A percentile compares a stretch with the other conserved stretches of the same genome.
Evolutionary conservation across 106 monocot genomes (phyloP).

Genomic region (Acanthochlamys bracteata): DNA sequence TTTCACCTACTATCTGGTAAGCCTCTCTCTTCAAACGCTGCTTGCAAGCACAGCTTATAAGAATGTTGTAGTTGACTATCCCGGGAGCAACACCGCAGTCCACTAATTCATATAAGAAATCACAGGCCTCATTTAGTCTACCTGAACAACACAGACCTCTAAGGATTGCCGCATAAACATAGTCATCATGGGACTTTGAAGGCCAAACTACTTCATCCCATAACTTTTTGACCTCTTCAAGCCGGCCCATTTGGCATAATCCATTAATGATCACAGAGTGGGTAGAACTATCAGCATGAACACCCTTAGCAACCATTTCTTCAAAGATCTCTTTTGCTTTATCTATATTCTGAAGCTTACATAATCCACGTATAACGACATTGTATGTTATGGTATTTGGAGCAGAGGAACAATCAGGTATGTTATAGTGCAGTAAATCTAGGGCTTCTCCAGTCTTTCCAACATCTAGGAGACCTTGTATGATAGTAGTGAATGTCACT

Average conservation of each 20-base stretch:
- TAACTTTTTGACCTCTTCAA: slow-evolving; percentile 55
- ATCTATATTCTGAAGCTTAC: slow-evolving; percentile 37
- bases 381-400: slow-evolving; percentile 80
- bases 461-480: slow-evolving; percentile 44
- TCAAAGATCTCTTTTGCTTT: slow-evolving; percentile 58
- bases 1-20: slow-evolving; percentile 65
- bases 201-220: slow-evolving; percentile 80
- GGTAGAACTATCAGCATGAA: slow-evolving; percentile 37
- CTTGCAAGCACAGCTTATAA: slow-evolving; percentile 58
- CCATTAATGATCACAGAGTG: slow-evolving; percentile 53
- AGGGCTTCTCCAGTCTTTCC: slow-evolving; percentile 60
- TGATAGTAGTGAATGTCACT: slow-evolving; percentile 74
- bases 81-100: slow-evolving; percentile 62
- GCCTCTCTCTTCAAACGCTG: slow-evolving; percentile 56
- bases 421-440: slow-evolving; percentile 30
- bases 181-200: slow-evolving; percentile 60
- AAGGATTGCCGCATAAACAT: slow-evolving; percentile 65
- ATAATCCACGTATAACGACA: slow-evolving; percentile 46
- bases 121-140: slow-evolving; percentile 61
- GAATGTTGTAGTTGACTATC: slow-evolving; percentile 78
- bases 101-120: slow-evolving; percentile 81
- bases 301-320: slow-evolving; percentile 43
- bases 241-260: slow-evolving; percentile 25
- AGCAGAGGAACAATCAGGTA: slow-evolving; percentile 32
- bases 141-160: slow-evolving; percentile 56